Conservation (phyloP, 306 rosid genomes). For the Vigna reflexopilosa region DNA sequence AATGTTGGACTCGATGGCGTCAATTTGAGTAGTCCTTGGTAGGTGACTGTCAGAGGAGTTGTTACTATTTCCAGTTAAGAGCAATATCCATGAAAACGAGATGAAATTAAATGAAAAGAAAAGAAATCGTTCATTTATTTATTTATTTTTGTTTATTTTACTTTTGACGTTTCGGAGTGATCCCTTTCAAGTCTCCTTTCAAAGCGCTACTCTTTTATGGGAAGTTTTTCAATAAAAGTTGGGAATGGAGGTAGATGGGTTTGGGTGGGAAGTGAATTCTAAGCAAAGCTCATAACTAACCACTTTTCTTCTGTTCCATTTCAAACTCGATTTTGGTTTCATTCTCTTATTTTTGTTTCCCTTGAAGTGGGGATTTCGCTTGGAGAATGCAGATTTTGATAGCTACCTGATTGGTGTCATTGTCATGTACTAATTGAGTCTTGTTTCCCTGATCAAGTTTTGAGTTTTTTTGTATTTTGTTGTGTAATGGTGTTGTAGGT, state of each 20-base stretch:
- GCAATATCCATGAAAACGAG: constrained; percentile 37
- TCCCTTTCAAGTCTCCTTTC: constrained; percentile 41
- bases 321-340: constrained; percentile 22
- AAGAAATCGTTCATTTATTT: neutral
- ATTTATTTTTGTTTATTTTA: neutral
- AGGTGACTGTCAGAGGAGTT: constrained; percentile 54
- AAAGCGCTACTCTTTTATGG: constrained; percentile 45
- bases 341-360: neutral
- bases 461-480: constrained; percentile 24
- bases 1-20: constrained; percentile 50
- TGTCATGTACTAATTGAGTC: constrained; percentile 1
- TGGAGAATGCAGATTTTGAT: constrained; percentile 24
- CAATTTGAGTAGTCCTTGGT: constrained; percentile 51
- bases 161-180: constrained; percentile 31
- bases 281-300: constrained; percentile 59
- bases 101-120: neutral
- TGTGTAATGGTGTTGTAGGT: constrained; percentile 47
- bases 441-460: constrained; percentile 35
- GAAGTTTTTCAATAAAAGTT: constrained; percentile 39
- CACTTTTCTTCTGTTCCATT: constrained; percentile 31
- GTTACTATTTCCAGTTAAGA: constrained; percentile 56
- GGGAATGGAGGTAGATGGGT: constrained; percentile 54
- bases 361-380: constrained; percentile 25
- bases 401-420: constrained; percentile 34
- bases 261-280: constrained; percentile 60